Evolutionary conservation across 805 yeast genomes (phyloP), one percentile per base, ranked within the genome.

Genomic region (Teunomyces funiuensis): DNA sequence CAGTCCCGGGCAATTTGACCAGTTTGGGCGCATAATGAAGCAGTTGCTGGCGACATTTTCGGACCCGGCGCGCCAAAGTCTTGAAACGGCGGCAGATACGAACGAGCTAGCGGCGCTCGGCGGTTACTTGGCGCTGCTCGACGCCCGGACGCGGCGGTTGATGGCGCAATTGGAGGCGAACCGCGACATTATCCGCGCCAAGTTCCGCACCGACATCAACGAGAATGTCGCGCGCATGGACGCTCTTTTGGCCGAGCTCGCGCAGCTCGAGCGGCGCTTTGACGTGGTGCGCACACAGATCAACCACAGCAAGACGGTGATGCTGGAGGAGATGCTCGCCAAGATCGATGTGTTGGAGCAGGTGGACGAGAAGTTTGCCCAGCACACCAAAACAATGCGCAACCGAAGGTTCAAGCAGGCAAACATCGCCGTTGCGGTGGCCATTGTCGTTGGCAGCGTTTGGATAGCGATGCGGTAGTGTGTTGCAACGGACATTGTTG

Each of bases 331-430:
- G 4, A 49, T 69, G 39, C 47, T 49, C 4, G 54, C 50, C 10
- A 62, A 61, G 44, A 46, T 69, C 36, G 61, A 60, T 28, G 41
- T 59, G 7, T 53, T 70, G 42, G 73, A 69, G 38, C 44, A 49
- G 17, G 52, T 70, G 5, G 60, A 63, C 33, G 44, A 47, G 11
- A 49, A 53, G 34, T 62, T 68, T 34, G 46, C 48, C 20, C 59
- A 58, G 36, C 58, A 64, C 42, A 52, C 66, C 18, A 51, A 43
- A 13, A 44, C 45, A 10, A 51, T 47, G 15, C 52, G 65, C 33
- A 52, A 52, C 20, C 53, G 58, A 28, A 54, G 69, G 19, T 55
- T 65, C 37, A 59, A 57, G 45, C 67, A 65, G 46, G 33, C 63
- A 27, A 51, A 53, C 28, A 44, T 57, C 2, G 45, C 48, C 3